These are phyloP conservation scores for Aspergillus panamensis DNA, from an alignment of 495 filamentous ascomycete species.

Conservation along the genomic window DNA sequence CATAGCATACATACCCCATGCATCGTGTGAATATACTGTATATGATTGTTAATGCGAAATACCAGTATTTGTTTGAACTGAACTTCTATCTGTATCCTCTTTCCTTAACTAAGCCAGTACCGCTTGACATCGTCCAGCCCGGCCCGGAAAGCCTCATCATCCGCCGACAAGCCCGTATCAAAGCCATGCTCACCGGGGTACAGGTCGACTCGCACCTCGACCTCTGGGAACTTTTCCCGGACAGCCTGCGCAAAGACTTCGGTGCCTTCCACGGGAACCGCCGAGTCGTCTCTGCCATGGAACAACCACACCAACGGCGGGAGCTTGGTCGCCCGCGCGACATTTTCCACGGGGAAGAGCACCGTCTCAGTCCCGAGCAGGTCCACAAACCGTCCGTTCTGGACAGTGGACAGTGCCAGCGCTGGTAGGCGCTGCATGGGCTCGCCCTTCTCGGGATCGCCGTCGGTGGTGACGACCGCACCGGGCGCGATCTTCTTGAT, in stretches of 20 bases:
- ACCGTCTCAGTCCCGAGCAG: slow-evolving; percentile 11
- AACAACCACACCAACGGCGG: slow-evolving; percentile 19
- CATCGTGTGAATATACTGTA: too few species aligned
- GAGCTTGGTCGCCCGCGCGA: background rate
- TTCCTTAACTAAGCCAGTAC: background rate
- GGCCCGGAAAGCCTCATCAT: background rate
- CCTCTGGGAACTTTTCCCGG: background rate
- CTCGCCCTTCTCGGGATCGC: background rate
- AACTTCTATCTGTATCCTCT: too few species aligned
- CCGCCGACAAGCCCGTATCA: background rate
- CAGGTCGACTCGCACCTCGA: background rate
- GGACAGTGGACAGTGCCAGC: slow-evolving; percentile 16
- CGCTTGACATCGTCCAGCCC: background rate
- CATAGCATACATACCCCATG: too few species aligned
- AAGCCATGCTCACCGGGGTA: background rate
- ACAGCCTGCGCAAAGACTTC: slow-evolving; percentile 1
- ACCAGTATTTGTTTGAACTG: too few species aligned
- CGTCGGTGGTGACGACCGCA: background rate
- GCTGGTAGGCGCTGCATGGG: background rate
- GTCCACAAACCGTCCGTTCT: slow-evolving; percentile 22
- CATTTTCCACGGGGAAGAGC: slow-evolving; percentile 16
- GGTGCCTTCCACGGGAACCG: slow-evolving; percentile 16
- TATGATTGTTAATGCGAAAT: too few species aligned
- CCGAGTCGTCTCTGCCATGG: slow-evolving; percentile 24
- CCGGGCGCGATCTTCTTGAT: background rate